These are phyloP conservation scores for Melaleuca alternifolia DNA, from an alignment of 345 rosid species.

Conservation along the genomic window DNA sequence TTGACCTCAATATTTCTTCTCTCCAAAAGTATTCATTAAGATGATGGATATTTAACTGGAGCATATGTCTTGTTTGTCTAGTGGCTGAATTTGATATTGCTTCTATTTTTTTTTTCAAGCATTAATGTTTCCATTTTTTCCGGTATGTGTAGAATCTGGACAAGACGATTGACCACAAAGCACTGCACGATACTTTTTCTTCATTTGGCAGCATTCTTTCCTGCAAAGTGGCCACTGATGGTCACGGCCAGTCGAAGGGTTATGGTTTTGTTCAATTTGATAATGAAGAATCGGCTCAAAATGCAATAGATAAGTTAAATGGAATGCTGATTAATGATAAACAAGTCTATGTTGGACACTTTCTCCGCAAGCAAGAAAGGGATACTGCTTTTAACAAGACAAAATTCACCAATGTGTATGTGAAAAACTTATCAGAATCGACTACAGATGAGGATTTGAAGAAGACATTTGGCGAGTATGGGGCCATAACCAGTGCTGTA, in stretches of 20 bases:
- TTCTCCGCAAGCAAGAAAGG: conserved; percentile 83
- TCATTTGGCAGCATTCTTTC: conserved; percentile 80
- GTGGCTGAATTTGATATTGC: not conserved
- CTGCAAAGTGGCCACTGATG: conserved; percentile 78
- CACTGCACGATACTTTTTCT: conserved; percentile 78
- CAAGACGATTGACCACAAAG: conserved; percentile 87
- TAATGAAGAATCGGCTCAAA: conserved; percentile 69
- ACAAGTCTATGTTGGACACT: conserved; percentile 89
- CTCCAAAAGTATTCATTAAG: not conserved
- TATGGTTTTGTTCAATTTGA: conserved; percentile 93
- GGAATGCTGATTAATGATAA: conserved; percentile 93
- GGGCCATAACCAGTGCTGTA: conserved; percentile 63
- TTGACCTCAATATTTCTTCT: not conserved
- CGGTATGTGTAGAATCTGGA: conserved; percentile 60
- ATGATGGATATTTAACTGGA: not conserved
- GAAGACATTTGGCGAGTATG: conserved; percentile 63
- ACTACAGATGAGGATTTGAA: conserved; percentile 64
- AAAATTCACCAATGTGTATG: conserved; percentile 72
- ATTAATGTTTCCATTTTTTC: not conserved
- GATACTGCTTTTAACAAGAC: conserved; percentile 32
- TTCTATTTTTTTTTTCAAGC: not conserved
- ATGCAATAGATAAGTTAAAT: conserved; percentile 67
- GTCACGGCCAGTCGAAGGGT: conserved; percentile 82
- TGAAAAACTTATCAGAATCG: conserved; percentile 65
- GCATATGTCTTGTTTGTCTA: not conserved